Base-by-base conservation (phyloP, 2,329 filamentous ascomycete species). In the Cladorrhinum sp. region DNA sequence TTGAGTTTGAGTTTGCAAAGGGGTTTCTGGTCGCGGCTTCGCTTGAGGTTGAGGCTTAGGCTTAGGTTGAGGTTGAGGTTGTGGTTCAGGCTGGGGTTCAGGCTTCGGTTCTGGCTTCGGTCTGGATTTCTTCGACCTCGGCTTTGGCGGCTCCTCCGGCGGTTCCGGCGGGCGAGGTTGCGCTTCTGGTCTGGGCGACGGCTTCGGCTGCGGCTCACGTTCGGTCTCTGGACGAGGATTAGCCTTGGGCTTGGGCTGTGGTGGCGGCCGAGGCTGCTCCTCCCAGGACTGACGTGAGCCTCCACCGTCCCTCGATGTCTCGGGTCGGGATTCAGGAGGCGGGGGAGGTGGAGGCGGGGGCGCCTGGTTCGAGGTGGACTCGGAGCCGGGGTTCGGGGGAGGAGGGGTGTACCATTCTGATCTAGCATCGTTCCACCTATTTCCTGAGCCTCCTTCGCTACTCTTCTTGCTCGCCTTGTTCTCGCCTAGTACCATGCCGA, bases 231-330 rank as follows among this genome's bases (percentile, higher is more conserved):
- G 62, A 4, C 68, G 65, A 21, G 59, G 65, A 30, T 66, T 66
- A 54, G 67, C 60, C 42, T 68, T 62, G 24, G 67, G 62, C 14
- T 67, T 65, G 21, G 68, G 66, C 16, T 67, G 59, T 60, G 68
- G 69, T 28, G 62, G 65, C 42, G 70, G 64, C 42, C 50, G 39
- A 9, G 62, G 58, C 36, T 63, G 42, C n/a, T 65, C 65, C 18
- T 78, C 73, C 76, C 76, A 76, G 18, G 75, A 76, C 16, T 75
- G 67, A 56, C 74, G 75, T 6, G 75, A 72, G 23, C 72, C 69
- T 20, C 75, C 73, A 21, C 75, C 72, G 24, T 71, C 62, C 12
- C 61, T 55, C 4, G 67, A 61, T 1, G 55, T 21, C 66, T 72
- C 60, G 56, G 58, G 66, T 54, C 71, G 65, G 4, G 68, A 46